phyloP scores from a whole-genome alignment of 75 land plant genomes.

The Cunninghamia lanceolata region DNA sequence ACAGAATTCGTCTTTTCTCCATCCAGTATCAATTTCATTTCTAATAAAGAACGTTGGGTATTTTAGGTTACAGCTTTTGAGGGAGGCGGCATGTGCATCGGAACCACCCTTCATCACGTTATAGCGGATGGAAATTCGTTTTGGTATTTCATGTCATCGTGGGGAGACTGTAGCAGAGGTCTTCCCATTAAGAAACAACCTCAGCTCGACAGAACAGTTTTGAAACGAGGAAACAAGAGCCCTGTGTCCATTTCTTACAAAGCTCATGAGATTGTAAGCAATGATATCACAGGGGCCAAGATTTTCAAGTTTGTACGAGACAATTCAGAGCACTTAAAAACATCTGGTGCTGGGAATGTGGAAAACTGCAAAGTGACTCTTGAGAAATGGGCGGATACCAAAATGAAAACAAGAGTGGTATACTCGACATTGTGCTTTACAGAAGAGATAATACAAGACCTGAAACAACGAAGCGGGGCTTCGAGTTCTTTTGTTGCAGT shows the following conservation, averaged over 20 bases:
- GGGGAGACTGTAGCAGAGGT: slow-evolving; percentile 31
- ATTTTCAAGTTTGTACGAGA: neutral
- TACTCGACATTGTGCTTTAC: neutral
- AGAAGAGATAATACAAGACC: neutral
- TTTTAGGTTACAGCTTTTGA: slow-evolving; percentile 34
- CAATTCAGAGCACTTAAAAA: neutral
- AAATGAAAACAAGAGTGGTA: slow-evolving; percentile 1
- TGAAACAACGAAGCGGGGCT: neutral
- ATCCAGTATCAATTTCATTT: neutral
- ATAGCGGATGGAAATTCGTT: slow-evolving; percentile 44
- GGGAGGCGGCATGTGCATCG: slow-evolving; percentile 34
- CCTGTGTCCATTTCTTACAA: neutral
- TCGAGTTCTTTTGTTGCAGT: slow-evolving; percentile 39
- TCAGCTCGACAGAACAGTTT: neutral
- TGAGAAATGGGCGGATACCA: neutral
- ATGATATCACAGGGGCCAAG: neutral
- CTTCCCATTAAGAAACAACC: neutral
- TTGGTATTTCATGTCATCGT: slow-evolving; percentile 50
- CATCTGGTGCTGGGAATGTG: neutral
- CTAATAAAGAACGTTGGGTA: neutral
- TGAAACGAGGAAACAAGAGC: neutral
- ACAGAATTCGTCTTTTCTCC: neutral
- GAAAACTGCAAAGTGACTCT: neutral
- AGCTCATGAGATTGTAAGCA: neutral
- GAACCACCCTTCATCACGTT: slow-evolving; percentile 27